These are phyloP conservation scores for Lactarius pseudohatsudake DNA, from an alignment of 768 basidiomycete species.

Conservation along the genomic window DNA sequence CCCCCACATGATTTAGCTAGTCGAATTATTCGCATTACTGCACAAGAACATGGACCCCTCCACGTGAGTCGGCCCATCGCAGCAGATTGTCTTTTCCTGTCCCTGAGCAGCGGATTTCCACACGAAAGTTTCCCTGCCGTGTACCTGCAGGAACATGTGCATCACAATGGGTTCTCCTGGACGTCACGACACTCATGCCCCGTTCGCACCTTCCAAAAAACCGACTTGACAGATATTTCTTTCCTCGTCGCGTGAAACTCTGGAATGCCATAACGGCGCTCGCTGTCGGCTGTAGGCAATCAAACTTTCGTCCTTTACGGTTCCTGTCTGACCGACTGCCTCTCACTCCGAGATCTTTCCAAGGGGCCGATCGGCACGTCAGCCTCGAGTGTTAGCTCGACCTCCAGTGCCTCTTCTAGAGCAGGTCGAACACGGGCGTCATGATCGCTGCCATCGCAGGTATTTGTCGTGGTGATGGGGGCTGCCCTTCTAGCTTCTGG, in stretches of 20 bases:
- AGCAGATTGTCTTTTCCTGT: not conserved
- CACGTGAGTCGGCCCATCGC: not conserved
- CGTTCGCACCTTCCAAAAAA: not conserved
- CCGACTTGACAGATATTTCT: not conserved
- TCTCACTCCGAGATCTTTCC: not conserved
- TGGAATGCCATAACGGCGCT: conserved; percentile 1
- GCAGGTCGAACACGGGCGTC: too few species aligned
- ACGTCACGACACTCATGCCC: conserved; percentile 9
- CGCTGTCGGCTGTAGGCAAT: not conserved
- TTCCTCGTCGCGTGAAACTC: not conserved
- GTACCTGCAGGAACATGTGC: conserved; percentile 18
- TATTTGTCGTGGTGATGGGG: too few species aligned
- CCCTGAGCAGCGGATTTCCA: not conserved
- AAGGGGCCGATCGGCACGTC: not conserved
- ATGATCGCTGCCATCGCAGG: too few species aligned
- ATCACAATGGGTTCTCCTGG: conserved; percentile 1
- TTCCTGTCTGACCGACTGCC: not conserved
- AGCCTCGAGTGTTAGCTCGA: not conserved
- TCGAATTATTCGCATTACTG: not conserved
- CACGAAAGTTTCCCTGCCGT: conserved; percentile 4
- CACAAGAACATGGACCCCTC: not conserved
- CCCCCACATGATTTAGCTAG: not conserved
- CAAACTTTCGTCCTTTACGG: not conserved
- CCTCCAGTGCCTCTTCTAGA: too few species aligned
- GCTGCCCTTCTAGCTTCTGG: too few species aligned